Conservation (phyloP, 1,284 basidiomycete genomes). For the Fomitiporia mediterranea region DNA sequence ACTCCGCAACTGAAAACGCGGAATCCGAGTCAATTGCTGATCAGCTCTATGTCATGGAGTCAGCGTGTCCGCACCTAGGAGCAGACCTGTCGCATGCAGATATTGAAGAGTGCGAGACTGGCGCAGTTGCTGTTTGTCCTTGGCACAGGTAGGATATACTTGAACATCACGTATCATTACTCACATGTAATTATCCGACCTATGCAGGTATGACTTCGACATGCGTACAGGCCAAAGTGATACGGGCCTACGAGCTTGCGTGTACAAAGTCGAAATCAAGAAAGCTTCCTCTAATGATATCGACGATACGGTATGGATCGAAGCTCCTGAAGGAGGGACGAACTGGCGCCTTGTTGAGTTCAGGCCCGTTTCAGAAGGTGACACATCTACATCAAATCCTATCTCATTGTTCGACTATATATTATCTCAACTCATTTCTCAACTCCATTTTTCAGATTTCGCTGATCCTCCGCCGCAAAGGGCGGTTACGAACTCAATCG, state of each 20-base stretch:
- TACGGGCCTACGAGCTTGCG: constrained; percentile 76
- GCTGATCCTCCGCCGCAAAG: constrained; percentile 56
- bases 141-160: constrained; percentile 69
- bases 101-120: constrained; percentile 64
- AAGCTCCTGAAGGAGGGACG: constrained; percentile 51
- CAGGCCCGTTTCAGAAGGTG: constrained; percentile 79
- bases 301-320: constrained; percentile 59
- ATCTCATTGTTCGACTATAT: background rate
- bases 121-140: constrained; percentile 67
- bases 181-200: constrained; percentile 23
- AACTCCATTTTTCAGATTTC: constrained; percentile 45
- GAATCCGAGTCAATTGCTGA: constrained; percentile 27
- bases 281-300: constrained; percentile 31
- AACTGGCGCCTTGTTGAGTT: constrained; percentile 73
- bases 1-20: constrained; percentile 15
- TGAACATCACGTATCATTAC: background rate
- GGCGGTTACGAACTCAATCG: constrained; percentile 28
- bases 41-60: constrained; percentile 82
- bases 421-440: background rate
- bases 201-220: constrained; percentile 65
- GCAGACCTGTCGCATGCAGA: constrained; percentile 81
- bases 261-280: constrained; percentile 61
- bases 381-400: constrained; percentile 14
- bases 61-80: constrained; percentile 79
- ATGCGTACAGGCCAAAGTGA: constrained; percentile 68